phyloP scores from a whole-genome alignment of 2,329 filamentous ascomycete genomes.

The Lithohypha guttulata region DNA sequence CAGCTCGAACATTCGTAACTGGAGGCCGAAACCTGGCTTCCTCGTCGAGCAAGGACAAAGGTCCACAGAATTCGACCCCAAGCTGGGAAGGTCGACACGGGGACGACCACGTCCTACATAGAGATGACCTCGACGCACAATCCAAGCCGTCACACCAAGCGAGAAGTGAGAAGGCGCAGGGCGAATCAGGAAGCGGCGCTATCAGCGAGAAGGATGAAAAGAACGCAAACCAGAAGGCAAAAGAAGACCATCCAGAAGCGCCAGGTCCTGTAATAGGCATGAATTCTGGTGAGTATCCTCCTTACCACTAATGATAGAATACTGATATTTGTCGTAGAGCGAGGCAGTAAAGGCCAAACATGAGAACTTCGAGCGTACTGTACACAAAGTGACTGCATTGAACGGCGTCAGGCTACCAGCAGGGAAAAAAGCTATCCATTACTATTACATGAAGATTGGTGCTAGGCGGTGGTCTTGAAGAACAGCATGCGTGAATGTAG shows the following conservation, averaged over 20 bases:
- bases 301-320: not conserved
- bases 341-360: too few species aligned
- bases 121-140: constrained; percentile 28
- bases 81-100: constrained; percentile 27
- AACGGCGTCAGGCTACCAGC: too few species aligned
- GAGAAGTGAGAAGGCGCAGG: constrained; percentile 26
- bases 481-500: too few species aligned
- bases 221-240: constrained; percentile 31
- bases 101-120: constrained; percentile 27
- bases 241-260: constrained; percentile 40
- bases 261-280: constrained; percentile 43
- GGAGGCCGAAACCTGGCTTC: not conserved
- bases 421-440: too few species aligned
- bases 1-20: not conserved
- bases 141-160: constrained; percentile 23
- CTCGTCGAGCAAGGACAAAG: not conserved
- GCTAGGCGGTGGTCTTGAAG: too few species aligned
- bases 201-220: constrained; percentile 32
- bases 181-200: constrained; percentile 30
- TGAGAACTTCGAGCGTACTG: too few species aligned
- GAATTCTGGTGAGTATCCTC: constrained; percentile 38
- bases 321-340: too few species aligned
- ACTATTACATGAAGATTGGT: too few species aligned
- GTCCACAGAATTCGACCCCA: constrained; percentile 10
- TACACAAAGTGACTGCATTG: too few species aligned